A percentile compares a stretch with the other conserved stretches of the same genome.
Evolutionary conservation across 2,329 filamentous ascomycete species (phyloP).

Genomic region (Ceratocystis alfenasii): DNA sequence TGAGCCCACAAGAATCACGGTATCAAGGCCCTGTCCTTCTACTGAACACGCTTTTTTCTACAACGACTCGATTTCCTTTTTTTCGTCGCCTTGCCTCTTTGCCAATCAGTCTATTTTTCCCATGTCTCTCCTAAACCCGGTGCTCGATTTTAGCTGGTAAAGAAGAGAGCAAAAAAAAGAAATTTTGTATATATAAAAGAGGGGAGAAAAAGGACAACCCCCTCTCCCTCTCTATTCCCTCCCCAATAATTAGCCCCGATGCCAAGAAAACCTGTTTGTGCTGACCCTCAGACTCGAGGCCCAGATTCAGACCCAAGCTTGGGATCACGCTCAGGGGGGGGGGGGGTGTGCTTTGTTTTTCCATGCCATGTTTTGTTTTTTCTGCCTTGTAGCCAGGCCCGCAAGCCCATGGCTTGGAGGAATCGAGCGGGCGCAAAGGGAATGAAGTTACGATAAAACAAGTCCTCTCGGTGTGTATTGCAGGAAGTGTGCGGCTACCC

Average conservation of each 20-base stretch:
- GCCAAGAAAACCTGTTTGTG: conserved; percentile 11
- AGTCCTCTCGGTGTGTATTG: not conserved
- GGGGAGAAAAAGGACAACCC: not conserved
- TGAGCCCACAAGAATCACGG: too few species aligned
- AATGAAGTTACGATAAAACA: not conserved
- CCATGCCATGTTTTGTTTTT: not conserved
- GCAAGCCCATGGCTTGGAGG: not conserved
- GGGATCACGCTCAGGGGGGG: not conserved
- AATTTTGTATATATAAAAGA: too few species aligned
- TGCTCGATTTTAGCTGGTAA: too few species aligned
- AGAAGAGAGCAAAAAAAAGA: too few species aligned
- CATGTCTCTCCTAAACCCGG: too few species aligned
- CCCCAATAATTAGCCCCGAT: not conserved
- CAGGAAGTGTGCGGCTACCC: too few species aligned
- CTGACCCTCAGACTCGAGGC: not conserved
- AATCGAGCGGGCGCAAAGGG: not conserved
- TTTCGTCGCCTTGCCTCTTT: too few species aligned
- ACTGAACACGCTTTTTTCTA: too few species aligned
- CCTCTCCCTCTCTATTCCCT: not conserved
- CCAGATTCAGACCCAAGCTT: not conserved
- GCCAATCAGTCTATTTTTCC: too few species aligned
- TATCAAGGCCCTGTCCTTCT: too few species aligned
- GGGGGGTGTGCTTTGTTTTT: not conserved
- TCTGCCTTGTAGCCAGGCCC: not conserved
- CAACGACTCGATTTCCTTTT: too few species aligned